phyloP scores from a whole-genome alignment of 2,329 filamentous ascomycete species.

The Sclerotinia minor region DNA sequence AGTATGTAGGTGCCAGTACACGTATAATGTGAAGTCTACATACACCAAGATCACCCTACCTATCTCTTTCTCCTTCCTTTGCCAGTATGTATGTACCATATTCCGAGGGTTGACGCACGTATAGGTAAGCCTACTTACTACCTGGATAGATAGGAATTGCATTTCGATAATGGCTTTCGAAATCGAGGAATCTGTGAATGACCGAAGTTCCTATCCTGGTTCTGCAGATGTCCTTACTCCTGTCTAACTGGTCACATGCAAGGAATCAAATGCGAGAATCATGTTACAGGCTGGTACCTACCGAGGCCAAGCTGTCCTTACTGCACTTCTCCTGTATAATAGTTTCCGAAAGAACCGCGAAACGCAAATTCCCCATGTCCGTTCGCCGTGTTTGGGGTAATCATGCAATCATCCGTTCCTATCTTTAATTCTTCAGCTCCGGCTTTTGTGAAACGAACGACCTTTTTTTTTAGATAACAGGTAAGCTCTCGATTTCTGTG shows the following conservation, averaged over 20 bases:
- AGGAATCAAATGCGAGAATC: slow-evolving; percentile 2
- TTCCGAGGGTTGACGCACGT: neutral
- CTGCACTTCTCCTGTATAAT: neutral
- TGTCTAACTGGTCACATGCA: neutral
- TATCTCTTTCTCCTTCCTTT: no score
- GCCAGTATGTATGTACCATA: no score
- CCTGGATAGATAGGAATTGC: neutral
- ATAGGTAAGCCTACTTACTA: no score
- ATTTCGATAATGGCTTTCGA: neutral
- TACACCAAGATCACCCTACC: no score
- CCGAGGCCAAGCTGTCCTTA: neutral
- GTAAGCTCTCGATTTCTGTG: neutral
- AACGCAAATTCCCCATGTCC: neutral
- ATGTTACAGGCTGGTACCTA: neutral
- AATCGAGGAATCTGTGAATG: neutral
- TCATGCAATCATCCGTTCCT: neutral
- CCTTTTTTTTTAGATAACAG: neutral
- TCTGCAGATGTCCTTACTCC: neutral
- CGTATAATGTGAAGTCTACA: no score
- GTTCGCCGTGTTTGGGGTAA: neutral
- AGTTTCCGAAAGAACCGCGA: neutral
- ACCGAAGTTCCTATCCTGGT: neutral
- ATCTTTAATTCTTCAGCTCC: neutral
- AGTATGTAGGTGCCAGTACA: no score
- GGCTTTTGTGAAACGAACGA: neutral